Conservation (phyloP, 1,284 basidiomycete species). For the Austroboletus sp. region DNA sequence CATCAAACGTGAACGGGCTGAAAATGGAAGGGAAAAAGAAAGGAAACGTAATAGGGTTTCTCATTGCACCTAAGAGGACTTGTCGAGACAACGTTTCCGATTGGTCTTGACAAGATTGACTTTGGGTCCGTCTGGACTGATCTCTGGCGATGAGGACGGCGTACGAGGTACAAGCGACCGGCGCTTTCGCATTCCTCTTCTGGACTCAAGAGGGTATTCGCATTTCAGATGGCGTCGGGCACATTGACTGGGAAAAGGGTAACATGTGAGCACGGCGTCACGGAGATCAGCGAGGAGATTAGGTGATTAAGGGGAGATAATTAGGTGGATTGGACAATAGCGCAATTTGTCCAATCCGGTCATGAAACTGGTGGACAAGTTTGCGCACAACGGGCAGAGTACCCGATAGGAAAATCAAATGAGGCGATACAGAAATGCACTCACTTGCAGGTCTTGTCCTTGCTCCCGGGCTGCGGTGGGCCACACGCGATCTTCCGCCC, state of each 20-base stretch:
- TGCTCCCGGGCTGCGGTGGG: conserved; percentile 43
- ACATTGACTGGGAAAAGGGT: conserved; percentile 47
- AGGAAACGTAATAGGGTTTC: conserved; percentile 5
- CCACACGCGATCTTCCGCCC: conserved; percentile 62
- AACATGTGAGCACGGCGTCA: conserved; percentile 18
- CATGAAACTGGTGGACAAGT: conserved; percentile 9
- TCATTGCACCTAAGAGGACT: conserved; percentile 17
- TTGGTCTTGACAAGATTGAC: conserved; percentile 18
- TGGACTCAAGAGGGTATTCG: conserved; percentile 53
- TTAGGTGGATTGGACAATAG: background rate
- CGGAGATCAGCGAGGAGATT: conserved; percentile 19
- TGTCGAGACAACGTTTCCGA: conserved; percentile 29
- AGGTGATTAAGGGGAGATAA: conserved; percentile 22
- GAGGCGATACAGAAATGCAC: conserved; percentile 24
- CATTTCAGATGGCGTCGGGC: conserved; percentile 51
- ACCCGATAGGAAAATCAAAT: background rate
- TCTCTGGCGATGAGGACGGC: conserved; percentile 24
- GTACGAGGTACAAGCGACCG: conserved; percentile 30
- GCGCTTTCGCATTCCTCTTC: conserved; percentile 55
- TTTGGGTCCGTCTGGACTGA: conserved; percentile 19
- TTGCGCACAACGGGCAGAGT: conserved; percentile 2
- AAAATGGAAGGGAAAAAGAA: background rate
- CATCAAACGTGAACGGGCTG: background rate
- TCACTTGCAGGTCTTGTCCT: conserved; percentile 57
- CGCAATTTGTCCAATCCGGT: conserved; percentile 5